Base-by-base conservation (phyloP, 306 rosid genomes). In the Bauhinia variegata region DNA sequence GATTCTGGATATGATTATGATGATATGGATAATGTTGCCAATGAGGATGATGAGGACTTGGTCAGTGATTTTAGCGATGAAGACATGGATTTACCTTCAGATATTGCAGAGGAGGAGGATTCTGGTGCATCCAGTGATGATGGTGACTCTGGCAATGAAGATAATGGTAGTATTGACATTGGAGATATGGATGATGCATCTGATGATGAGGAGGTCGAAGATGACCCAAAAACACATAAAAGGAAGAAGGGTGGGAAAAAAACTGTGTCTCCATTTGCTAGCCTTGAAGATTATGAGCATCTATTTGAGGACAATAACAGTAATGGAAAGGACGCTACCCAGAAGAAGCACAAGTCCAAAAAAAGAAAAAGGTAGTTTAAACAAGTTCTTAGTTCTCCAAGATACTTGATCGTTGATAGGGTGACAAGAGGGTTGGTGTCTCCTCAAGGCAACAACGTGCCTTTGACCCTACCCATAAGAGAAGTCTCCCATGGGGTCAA, bases 221-320 rank as follows among this genome's bases (percentile, higher is more conserved):
- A 48, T 53, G 82, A 64, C 42, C 71, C 28, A 30, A 83, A 56
- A 13, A 88, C 84, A 65, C 64, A 78, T n/a, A 84, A 85, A 68
- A 67, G 78, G 30, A 90, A 86, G 51, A 28, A 41, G 9, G 76
- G 81, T 5, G 71, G 82, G 17, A 91, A 81, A 78, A 76, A 76
- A 10, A 61, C 72, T 23, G 87, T 61, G 0, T 87, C 97, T 37
- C 92, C 96, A 3, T 88, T 95, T 63, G 97, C 99, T 50, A 90
- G 96, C 67, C 50, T 83, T 11, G 97, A 95, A 68, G 95, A 86
- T 9, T 95, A 83, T 74, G 95, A 90, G 71, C 97, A 95, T 79
- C 28, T 95, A 58, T 17, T 95, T 46, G 83, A 70, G 18, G 83
- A 80, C 47, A 75, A 59, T 7, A 42, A 11, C 63, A 23, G 55